A percentile compares a stretch with the other conserved stretches of the same genome.
phyloP scores from a whole-genome alignment of 805 yeast genomes.

The Nadsonia fulvescens region DNA sequence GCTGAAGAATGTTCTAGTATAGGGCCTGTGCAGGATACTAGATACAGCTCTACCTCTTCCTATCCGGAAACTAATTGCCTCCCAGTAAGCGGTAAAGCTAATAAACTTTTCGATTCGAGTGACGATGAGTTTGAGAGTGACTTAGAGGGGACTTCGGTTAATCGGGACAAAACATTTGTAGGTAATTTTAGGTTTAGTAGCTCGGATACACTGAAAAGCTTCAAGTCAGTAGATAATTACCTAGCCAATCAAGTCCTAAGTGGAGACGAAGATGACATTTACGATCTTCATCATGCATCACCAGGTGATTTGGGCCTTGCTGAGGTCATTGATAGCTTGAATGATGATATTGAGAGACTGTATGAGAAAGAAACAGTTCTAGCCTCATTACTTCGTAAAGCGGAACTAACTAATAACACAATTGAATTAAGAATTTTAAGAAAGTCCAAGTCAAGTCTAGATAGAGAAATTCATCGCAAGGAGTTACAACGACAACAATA shows the following conservation, averaged over 20 bases:
- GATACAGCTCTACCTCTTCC: no score
- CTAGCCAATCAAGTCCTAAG: slow-evolving; percentile 7
- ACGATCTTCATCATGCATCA: slow-evolving; percentile 32
- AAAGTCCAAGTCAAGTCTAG: slow-evolving; percentile 49
- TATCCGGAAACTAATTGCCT: no score
- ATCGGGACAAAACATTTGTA: background rate
- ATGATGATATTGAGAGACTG: slow-evolving; percentile 37
- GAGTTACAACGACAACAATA: slow-evolving; percentile 66
- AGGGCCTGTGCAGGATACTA: no score
- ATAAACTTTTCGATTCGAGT: slow-evolving; percentile 9
- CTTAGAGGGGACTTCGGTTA: slow-evolving; percentile 4
- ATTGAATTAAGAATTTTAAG: slow-evolving; percentile 48
- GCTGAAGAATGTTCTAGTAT: no score
- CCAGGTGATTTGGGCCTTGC: slow-evolving; percentile 51
- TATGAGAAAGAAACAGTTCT: slow-evolving; percentile 46
- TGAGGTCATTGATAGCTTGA: slow-evolving; percentile 46
- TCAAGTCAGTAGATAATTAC: no score
- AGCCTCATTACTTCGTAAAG: slow-evolving; percentile 54
- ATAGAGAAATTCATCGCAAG: slow-evolving; percentile 53
- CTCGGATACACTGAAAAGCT: no score
- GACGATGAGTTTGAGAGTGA: slow-evolving; percentile 16
- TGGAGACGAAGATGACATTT: slow-evolving; percentile 5
- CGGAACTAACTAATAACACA: slow-evolving; percentile 65
- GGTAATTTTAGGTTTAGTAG: no score
- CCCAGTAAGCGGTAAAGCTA: slow-evolving; percentile 1